A percentile compares a stretch with the other conserved stretches of the same genome.
phyloP scores from a whole-genome alignment of 345 rosid genomes.

The Aethionema arabicum region DNA sequence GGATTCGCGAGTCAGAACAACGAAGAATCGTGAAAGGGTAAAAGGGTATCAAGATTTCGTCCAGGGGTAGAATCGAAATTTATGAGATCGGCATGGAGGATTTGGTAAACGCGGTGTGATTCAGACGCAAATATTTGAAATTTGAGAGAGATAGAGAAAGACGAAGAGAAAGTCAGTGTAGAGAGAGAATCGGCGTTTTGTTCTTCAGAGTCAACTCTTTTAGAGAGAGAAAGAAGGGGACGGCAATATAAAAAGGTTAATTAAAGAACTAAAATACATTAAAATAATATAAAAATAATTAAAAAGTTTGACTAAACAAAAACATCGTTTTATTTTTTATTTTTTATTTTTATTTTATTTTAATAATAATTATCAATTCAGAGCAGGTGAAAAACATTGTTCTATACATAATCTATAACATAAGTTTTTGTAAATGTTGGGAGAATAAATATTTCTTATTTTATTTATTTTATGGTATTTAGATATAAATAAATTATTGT shows the following conservation, averaged over 20 bases:
- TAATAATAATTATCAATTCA: too few species aligned
- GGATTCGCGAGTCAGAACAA: slow-evolving; percentile 8
- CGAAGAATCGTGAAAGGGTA: background rate
- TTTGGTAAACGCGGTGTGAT: slow-evolving; percentile 29
- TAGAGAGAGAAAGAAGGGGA: slow-evolving; percentile 18
- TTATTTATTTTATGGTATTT: too few species aligned
- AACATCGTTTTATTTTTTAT: background rate
- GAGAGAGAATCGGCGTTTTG: slow-evolving; percentile 33
- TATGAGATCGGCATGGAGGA: slow-evolving; percentile 17
- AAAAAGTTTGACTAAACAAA: slow-evolving; percentile 11
- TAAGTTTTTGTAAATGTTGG: too few species aligned
- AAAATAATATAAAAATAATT: background rate
- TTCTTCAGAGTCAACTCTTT: slow-evolving; percentile 36
- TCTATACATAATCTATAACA: too few species aligned
- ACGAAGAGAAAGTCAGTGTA: background rate
- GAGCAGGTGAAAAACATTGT: too few species aligned
- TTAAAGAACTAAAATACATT: background rate
- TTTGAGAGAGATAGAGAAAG: slow-evolving; percentile 24
- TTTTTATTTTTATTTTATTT: background rate
- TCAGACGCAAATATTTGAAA: slow-evolving; percentile 27
- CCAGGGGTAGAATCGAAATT: slow-evolving; percentile 18
- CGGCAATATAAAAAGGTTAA: slow-evolving; percentile 22
- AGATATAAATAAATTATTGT: too few species aligned
- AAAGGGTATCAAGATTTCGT: background rate
- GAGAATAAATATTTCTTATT: too few species aligned